Evolutionary conservation across 139 green algal species (phyloP), one percentile per base, ranked within the genome.

Genomic region (Chlorella sp.): DNA sequence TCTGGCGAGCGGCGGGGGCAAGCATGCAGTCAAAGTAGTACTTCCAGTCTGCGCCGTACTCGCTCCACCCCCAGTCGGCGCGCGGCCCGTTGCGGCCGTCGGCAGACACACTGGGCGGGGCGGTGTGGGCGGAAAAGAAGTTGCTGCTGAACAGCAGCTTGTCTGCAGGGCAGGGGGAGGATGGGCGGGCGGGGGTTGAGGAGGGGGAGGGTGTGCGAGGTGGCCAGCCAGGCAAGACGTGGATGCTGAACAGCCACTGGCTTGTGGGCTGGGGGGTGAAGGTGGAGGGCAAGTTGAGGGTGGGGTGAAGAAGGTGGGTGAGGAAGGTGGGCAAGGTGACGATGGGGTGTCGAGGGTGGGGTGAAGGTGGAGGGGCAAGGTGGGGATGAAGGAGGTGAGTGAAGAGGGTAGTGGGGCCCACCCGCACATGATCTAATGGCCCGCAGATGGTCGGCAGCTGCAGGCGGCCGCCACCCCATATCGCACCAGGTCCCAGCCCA

Each of bases 11-110:
- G 40, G 96, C 94, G 19, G 97, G 96, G 26, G 96, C 96, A 40
- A 99, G 92, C 97, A 99, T 99, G 94, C 96, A 99, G 78, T 99
- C 97, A 80, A 96, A 99, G 93, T 97, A 99, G 93, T 97, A 97
- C 57, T 92, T 92, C 97, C 97, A 99, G 93, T 99, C 95, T 0
- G 91, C 90, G 26, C 92, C 93, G 64, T 94, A 98, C n/a, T 77
- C 91, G 48, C 96, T 94, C 96, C 95, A 98, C 61, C 97, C 96
- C 30, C 75, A 32, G 75, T 81, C 75, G 75, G 75, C 34, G 75
- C 75, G 75, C 40, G 90, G 85, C 11, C 36, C 87, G 83, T 82
- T 66, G 24, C 36, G 12, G 16, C 68, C 61, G 42, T 89, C 91
- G 9, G 75, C 88, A 30, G 36, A 60, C 0, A 48, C 22, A 34